phyloP scores from a whole-genome alignment of 345 rosid genomes.

The Camelina neglecta region DNA sequence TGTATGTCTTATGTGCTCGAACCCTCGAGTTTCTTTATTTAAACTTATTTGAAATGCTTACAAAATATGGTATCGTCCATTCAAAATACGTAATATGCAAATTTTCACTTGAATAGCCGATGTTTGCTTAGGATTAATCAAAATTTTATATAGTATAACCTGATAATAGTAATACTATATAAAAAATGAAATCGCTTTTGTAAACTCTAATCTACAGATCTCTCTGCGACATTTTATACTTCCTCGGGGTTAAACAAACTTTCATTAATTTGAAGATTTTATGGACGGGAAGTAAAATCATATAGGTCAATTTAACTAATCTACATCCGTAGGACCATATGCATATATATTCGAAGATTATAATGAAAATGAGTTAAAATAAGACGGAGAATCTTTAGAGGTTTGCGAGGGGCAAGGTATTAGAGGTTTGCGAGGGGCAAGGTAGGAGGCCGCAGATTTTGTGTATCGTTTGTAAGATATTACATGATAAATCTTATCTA shows the following conservation, averaged over 20 bases:
- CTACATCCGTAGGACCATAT: background rate
- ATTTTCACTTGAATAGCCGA: background rate
- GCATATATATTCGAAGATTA: background rate
- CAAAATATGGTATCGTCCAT: slow-evolving; percentile 1
- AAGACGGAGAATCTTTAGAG: background rate
- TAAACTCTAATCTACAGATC: background rate
- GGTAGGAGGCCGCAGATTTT: no score
- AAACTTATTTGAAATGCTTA: background rate
- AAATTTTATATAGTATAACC: background rate
- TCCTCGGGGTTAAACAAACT: background rate
- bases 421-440: background rate
- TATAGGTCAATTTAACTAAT: background rate
- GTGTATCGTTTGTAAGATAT: background rate
- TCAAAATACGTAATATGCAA: background rate
- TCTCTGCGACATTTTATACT: background rate
- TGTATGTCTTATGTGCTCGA: background rate
- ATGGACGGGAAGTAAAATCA: background rate
- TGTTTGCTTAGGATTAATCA: background rate
- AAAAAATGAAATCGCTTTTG: background rate
- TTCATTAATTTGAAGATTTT: background rate
- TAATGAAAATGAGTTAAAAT: background rate
- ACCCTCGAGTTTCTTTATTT: background rate
- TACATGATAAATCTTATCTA: background rate
- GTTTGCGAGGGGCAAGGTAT: background rate
- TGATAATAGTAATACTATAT: background rate